Conservation (phyloP, 2,329 filamentous ascomycete species). For the Teratosphaeria destructans region DNA sequence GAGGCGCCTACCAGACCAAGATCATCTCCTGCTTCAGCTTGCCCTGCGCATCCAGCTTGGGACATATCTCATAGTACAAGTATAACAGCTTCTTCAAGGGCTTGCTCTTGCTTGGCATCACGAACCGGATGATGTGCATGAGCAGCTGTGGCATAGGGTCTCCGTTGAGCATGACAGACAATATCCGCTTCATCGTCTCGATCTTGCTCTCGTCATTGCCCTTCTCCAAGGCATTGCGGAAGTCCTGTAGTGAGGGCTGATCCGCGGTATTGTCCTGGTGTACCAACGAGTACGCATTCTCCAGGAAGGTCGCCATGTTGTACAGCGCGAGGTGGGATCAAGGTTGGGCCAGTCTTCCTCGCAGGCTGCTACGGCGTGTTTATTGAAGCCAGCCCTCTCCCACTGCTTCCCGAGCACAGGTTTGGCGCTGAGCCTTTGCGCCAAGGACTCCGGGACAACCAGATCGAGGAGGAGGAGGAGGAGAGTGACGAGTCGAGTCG, state of each 20-base stretch:
- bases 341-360: conserved; percentile 17
- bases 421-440: not conserved
- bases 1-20: conserved; percentile 66
- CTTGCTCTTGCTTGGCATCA: conserved; percentile 98
- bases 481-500: not conserved
- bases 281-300: conserved; percentile 91
- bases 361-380: conserved; percentile 11
- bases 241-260: conserved; percentile 77
- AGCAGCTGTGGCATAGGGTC: conserved; percentile 90
- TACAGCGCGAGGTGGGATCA: conserved; percentile 5
- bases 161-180: conserved; percentile 96
- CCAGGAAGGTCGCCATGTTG: conserved; percentile 88
- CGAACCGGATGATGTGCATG: conserved; percentile 99
- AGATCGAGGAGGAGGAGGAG: not conserved
- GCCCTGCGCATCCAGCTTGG: conserved; percentile 80
- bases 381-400: conserved; percentile 19
- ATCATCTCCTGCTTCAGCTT: conserved; percentile 99
- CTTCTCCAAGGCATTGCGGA: conserved; percentile 53
- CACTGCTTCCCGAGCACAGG: not conserved
- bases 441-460: not conserved
- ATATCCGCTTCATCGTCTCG: conserved; percentile 71
- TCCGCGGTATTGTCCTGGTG: conserved; percentile 96
- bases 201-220: conserved; percentile 29
- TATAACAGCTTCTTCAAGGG: conserved; percentile 95
- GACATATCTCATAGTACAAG: conserved; percentile 98